A percentile compares a stretch with the other conserved stretches of the same genome.
These are phyloP conservation scores for Desmodesmus armatus DNA, from an alignment of 139 green algal genomes.

Conservation along the genomic window DNA sequence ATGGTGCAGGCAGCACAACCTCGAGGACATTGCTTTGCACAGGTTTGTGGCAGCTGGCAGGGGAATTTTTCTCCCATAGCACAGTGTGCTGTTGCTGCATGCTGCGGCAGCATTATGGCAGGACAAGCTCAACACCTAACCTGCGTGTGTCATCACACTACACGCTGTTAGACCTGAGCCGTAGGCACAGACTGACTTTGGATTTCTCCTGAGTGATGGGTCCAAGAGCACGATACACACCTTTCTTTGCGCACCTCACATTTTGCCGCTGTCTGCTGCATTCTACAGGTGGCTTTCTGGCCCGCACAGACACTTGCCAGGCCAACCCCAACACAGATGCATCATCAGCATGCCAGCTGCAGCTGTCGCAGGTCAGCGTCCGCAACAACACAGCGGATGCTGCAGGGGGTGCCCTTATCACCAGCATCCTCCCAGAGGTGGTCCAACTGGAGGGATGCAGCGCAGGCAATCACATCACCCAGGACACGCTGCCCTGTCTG, in stretches of 20 bases:
- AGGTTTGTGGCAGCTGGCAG: too few relatives aligned
- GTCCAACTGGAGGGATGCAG: background rate
- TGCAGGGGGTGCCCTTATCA: background rate
- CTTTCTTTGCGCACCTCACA: background rate
- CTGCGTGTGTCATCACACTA: too few relatives aligned
- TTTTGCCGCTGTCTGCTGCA: background rate
- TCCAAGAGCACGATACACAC: too few relatives aligned
- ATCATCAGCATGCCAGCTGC: background rate
- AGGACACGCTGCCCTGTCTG: background rate
- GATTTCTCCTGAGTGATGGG: too few relatives aligned
- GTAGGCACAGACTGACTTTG: too few relatives aligned
- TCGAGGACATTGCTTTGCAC: too few relatives aligned
- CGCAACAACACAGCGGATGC: background rate
- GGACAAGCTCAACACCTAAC: too few relatives aligned
- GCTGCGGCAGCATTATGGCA: too few relatives aligned
- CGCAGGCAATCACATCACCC: background rate
- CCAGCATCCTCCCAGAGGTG: background rate
- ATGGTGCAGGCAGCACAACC: too few relatives aligned
- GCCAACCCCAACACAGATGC: background rate
- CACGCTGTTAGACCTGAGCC: too few relatives aligned
- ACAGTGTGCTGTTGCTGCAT: too few relatives aligned
- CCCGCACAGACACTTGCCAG: background rate
- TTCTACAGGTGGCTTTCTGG: constrained; percentile 20
- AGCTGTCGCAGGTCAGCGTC: constrained; percentile 1
- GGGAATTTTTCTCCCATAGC: too few relatives aligned